Evolutionary conservation across 345 rosid genomes (phyloP).

Genomic region (Salix arbutifolia): DNA sequence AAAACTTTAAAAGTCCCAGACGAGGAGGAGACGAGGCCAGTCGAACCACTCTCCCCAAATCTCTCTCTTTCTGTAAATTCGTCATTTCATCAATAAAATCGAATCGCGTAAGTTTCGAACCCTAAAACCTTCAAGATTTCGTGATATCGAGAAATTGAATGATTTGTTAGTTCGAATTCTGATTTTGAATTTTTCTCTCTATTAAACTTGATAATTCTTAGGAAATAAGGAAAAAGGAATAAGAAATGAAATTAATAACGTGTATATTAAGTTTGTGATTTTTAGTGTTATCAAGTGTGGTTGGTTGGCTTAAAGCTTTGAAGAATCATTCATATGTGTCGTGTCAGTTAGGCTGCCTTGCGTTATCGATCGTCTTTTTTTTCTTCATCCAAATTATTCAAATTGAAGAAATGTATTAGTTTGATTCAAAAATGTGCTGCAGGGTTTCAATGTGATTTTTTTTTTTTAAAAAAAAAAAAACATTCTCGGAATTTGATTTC

Average conservation of each 20-base stretch:
- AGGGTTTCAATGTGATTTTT: constrained; percentile 12
- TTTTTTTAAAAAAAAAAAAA: neutral
- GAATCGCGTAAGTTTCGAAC: too few relatives aligned
- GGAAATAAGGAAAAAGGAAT: neutral
- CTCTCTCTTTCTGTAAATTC: too few relatives aligned
- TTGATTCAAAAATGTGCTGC: constrained; percentile 14
- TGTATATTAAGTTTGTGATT: neutral
- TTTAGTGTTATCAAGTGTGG: neutral
- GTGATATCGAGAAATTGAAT: too few relatives aligned
- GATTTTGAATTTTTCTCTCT: too few relatives aligned
- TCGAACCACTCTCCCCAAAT: too few relatives aligned
- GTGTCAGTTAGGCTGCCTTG: constrained; percentile 9
- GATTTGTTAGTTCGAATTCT: too few relatives aligned
- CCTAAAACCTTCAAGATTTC: too few relatives aligned
- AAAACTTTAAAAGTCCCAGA: too few relatives aligned
- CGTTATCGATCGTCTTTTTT: constrained; percentile 1
- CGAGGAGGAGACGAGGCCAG: too few relatives aligned
- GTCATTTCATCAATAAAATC: too few relatives aligned
- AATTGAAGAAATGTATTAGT: constrained; percentile 15
- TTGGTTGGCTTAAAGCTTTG: constrained; percentile 9
- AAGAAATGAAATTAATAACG: neutral
- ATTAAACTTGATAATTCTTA: too few relatives aligned
- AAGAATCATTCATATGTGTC: constrained; percentile 9
- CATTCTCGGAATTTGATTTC: neutral
- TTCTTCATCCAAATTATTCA: neutral